A percentile compares a stretch with the other conserved stretches of the same genome.
Evolutionary conservation across 306 rosid species (phyloP).

Genomic region (Lathyrus aphaca): DNA sequence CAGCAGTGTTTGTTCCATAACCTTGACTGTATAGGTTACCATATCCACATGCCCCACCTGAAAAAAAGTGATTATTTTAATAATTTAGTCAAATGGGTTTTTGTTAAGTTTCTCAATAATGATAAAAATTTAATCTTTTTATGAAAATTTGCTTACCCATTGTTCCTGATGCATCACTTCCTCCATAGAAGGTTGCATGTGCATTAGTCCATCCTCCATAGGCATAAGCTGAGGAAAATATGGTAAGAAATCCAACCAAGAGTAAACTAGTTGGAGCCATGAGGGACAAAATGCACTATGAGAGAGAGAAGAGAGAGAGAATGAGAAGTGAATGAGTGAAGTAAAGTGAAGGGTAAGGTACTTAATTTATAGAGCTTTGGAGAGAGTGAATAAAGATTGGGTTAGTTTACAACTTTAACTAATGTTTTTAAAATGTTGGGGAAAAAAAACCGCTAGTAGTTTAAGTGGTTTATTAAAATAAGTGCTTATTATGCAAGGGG

Average conservation of each 20-base stretch:
- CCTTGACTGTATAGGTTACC: conserved; percentile 97
- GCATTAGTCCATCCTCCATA: conserved; percentile 79
- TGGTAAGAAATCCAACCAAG: conserved; percentile 53
- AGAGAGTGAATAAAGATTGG: conserved; percentile 3
- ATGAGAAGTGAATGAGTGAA: conserved; percentile 55
- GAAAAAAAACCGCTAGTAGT: conserved; percentile 48
- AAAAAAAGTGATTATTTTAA: background rate
- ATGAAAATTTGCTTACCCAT: conserved; percentile 67
- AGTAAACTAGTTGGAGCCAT: conserved; percentile 59
- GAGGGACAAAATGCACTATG: background rate
- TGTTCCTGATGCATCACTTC: conserved; percentile 98
- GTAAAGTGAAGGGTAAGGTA: conserved; percentile 16
- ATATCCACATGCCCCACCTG: conserved; percentile 99
- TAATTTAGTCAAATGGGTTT: conserved; percentile 26
- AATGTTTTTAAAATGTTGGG: conserved; percentile 46
- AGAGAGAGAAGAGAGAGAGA: conserved; percentile 12
- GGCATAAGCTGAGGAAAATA: conserved; percentile 59
- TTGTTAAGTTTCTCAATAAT: background rate
- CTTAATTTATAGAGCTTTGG: conserved; percentile 59
- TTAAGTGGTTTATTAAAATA: conserved; percentile 19
- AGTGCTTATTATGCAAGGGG: conserved; percentile 3
- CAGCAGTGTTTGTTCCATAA: conserved; percentile 98
- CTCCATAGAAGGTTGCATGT: conserved; percentile 96
- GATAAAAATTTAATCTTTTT: background rate
- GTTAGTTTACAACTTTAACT: conserved; percentile 44